phyloP scores from a whole-genome alignment of 1,284 basidiomycete genomes.

The Microbotryum saponariae region DNA sequence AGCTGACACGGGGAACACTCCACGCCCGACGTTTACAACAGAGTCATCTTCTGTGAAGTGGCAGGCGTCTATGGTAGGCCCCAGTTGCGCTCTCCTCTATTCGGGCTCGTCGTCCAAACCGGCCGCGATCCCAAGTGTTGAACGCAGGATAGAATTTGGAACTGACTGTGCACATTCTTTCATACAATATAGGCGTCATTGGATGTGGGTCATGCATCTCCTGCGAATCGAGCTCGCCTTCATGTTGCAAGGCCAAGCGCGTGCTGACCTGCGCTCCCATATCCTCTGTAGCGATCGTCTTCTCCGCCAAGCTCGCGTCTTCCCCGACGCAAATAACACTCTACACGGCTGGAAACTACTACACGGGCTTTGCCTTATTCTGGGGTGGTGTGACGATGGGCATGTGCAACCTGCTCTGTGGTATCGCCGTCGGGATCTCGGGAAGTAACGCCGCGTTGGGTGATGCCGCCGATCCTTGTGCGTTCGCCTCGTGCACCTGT shows the following conservation, averaged over 20 bases:
- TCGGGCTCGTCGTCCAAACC: too few relatives aligned
- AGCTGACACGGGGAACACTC: too few relatives aligned
- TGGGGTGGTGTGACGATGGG: conserved; percentile 91
- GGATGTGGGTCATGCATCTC: not conserved
- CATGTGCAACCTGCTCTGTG: conserved; percentile 82
- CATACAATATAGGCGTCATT: conserved; percentile 56
- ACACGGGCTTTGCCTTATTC: conserved; percentile 85
- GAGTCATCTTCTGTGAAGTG: conserved; percentile 99
- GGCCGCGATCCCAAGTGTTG: too few relatives aligned
- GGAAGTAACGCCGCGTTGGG: conserved; percentile 85
- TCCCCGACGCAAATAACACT: conserved; percentile 55
- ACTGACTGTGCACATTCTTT: too few relatives aligned
- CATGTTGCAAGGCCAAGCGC: not conserved
- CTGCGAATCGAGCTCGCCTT: not conserved
- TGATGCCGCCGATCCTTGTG: conserved; percentile 75
- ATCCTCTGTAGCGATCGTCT: conserved; percentile 63
- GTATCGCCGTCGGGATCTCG: conserved; percentile 80
- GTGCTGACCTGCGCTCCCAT: conserved; percentile 1
- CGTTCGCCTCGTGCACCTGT: not conserved
- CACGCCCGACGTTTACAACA: conserved; percentile 38
- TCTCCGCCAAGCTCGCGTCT: conserved; percentile 63
- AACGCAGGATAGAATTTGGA: too few relatives aligned
- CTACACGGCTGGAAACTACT: conserved; percentile 78
- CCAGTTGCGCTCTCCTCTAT: too few relatives aligned
- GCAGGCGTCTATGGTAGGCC: conserved; percentile 68